phyloP scores from a whole-genome alignment of 2,329 filamentous ascomycete species.

The Botrytis fragariae region DNA sequence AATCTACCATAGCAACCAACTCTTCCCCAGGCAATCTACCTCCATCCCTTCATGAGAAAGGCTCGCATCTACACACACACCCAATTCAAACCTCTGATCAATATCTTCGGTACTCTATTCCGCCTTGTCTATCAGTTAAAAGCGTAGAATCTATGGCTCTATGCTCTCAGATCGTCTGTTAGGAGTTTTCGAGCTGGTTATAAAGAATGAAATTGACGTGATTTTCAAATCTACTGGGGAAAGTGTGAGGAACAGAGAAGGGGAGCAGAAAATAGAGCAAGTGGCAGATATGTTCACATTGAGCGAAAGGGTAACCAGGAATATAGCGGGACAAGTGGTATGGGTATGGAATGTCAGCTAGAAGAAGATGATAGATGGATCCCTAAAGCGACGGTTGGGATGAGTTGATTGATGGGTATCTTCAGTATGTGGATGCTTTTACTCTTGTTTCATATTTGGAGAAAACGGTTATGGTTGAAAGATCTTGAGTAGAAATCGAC shows the following conservation, averaged over 20 bases:
- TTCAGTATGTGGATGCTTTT: not conserved
- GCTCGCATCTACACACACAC: not conserved
- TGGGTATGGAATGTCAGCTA: not conserved
- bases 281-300: not conserved
- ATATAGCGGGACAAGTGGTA: not conserved
- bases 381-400: not conserved
- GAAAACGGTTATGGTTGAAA: not conserved
- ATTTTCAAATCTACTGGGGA: not conserved
- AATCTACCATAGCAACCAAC: not conserved
- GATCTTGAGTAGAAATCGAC: not conserved
- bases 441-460: not conserved
- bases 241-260: fast-evolving
- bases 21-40: not conserved
- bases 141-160: not conserved
- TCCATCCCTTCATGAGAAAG: not conserved
- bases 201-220: not conserved
- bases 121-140: not conserved
- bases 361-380: not conserved
- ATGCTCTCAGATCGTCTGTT: not conserved
- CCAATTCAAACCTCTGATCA: not conserved
- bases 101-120: not conserved
- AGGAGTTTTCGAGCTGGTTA: not conserved
- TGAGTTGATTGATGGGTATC: not conserved
- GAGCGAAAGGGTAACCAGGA: too few relatives aligned
- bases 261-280: fast-evolving